These are phyloP conservation scores for Fusarium papillatum DNA, from an alignment of 2,329 filamentous ascomycete genomes.

Conservation along the genomic window DNA sequence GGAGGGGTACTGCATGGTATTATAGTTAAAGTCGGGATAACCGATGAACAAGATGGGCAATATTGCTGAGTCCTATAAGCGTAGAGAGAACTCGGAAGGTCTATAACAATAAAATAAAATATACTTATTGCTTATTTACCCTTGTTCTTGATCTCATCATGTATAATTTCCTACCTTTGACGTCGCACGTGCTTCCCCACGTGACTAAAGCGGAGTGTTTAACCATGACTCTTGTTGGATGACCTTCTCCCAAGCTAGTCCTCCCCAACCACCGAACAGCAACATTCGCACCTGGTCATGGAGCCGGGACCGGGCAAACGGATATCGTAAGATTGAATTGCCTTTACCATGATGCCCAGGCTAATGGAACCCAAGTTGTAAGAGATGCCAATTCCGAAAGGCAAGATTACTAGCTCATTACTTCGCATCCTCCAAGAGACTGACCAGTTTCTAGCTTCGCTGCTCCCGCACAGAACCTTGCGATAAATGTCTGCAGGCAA, in stretches of 20 bases:
- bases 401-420: not conserved
- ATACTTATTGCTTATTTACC: not conserved
- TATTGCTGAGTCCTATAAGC: too few species aligned
- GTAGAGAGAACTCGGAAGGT: too few species aligned
- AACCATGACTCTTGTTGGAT: not conserved
- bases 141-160: not conserved
- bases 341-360: not conserved
- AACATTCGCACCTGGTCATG: not conserved
- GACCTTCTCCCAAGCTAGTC: not conserved
- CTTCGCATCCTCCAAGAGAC: not conserved
- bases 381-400: constrained; percentile 3
- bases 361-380: not conserved
- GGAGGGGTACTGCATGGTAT: too few species aligned
- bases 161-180: not conserved
- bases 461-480: not conserved
- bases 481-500: not conserved
- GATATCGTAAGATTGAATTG: not conserved
- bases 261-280: not conserved
- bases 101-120: too few species aligned
- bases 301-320: not conserved
- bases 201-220: not conserved
- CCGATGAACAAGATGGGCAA: too few species aligned
- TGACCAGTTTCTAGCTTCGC: not conserved
- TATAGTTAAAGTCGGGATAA: too few species aligned
- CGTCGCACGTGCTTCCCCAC: not conserved